phyloP scores from a whole-genome alignment of 2,329 filamentous ascomycete genomes.

The Colletotrichum aenigma region DNA sequence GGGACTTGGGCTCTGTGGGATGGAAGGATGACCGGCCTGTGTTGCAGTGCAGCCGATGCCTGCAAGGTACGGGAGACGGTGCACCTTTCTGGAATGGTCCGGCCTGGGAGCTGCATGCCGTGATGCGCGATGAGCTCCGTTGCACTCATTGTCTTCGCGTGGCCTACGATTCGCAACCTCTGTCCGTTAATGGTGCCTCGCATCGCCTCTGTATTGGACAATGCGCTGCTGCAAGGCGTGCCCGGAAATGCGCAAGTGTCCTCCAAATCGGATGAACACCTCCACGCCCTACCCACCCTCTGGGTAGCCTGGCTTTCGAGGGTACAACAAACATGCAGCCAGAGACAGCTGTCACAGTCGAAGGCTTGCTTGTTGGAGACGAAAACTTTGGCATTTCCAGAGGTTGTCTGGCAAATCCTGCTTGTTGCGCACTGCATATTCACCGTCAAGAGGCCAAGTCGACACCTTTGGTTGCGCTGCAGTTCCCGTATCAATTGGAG shows the following conservation, averaged over 20 bases:
- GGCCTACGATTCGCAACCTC: background rate
- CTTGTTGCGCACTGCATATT: background rate
- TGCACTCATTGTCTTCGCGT: background rate
- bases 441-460: background rate
- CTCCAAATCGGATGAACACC: background rate
- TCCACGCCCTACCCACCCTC: background rate
- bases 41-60: slow-evolving; percentile 15
- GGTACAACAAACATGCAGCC: background rate
- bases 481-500: background rate
- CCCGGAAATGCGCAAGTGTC: background rate
- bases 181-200: background rate
- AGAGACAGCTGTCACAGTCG: background rate
- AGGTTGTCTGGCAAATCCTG: background rate
- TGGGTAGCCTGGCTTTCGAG: background rate
- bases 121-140: background rate
- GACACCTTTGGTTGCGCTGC: background rate
- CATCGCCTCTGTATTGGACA: background rate
- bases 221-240: background rate
- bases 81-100: slow-evolving; percentile 14
- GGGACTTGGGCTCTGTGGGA: slow-evolving; percentile 12
- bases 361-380: background rate
- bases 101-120: background rate
- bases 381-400: background rate
- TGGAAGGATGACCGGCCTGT: background rate
- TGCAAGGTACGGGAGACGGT: slow-evolving; percentile 19